phyloP scores from a whole-genome alignment of 495 filamentous ascomycete genomes.

The Alectoria sarmentosa region DNA sequence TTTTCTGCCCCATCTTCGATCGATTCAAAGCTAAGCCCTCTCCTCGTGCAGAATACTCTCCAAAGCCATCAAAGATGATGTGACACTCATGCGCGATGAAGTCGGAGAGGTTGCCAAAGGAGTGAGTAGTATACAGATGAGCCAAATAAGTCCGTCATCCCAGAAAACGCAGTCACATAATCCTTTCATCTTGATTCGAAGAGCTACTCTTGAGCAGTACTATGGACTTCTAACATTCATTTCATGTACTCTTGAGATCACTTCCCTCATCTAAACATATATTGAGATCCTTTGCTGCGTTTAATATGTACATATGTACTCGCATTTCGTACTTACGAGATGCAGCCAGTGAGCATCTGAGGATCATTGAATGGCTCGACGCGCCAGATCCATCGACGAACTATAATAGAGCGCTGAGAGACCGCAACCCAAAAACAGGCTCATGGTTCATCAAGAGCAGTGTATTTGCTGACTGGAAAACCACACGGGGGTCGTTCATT shows the following conservation, averaged over 20 bases:
- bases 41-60: not conserved
- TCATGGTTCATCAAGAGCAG: slow-evolving; percentile 29
- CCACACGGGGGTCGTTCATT: slow-evolving; percentile 17
- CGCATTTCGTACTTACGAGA: not conserved
- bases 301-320: not conserved
- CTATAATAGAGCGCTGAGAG: slow-evolving; percentile 22
- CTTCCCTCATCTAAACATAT: not conserved
- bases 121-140: not conserved
- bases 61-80: not conserved
- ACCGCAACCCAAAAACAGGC: slow-evolving; percentile 7
- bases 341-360: not conserved
- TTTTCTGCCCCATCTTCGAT: not conserved
- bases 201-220: not conserved
- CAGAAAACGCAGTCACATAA: not conserved
- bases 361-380: slow-evolving; percentile 1
- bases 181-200: not conserved
- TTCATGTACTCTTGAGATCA: not conserved
- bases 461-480: not conserved
- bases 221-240: not conserved
- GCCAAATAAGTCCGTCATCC: not conserved
- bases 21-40: not conserved
- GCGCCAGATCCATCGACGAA: slow-evolving; percentile 9
- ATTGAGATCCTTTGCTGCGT: not conserved
- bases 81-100: not conserved
- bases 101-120: not conserved